Percentiles rank a stretch among this genome's conserved stretches.
phyloP scores from a whole-genome alignment of 352 stramenopile species.

The Sclerospora graminicola region DNA sequence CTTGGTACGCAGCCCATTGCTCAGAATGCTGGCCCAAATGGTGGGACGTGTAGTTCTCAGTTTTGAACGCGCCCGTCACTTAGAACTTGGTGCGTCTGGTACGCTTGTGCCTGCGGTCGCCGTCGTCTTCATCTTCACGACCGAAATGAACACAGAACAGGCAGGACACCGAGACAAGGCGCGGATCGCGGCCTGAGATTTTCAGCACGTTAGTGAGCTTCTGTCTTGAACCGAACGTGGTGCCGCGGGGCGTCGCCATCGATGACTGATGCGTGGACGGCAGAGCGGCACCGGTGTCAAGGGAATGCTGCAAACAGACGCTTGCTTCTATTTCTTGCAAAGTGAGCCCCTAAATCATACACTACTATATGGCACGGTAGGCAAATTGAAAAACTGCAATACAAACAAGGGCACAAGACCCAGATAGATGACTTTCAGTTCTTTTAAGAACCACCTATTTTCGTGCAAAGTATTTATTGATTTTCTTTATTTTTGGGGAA shows the following conservation, averaged over 20 bases:
- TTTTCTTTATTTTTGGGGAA: neutral
- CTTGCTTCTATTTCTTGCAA: too few relatives aligned
- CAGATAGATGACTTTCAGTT: neutral
- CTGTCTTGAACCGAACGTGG: neutral
- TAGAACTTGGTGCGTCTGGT: neutral
- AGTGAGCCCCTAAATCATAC: too few relatives aligned
- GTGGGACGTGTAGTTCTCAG: neutral
- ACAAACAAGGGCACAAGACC: neutral
- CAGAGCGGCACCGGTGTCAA: too few relatives aligned
- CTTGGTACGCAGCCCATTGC: neutral
- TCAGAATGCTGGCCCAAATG: neutral
- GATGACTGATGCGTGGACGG: too few relatives aligned
- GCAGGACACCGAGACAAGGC: neutral
- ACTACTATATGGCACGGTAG: neutral
- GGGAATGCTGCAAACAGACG: too few relatives aligned
- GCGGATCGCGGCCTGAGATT: neutral
- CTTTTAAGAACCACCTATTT: neutral
- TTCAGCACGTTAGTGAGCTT: neutral
- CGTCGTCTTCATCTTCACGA: too few relatives aligned
- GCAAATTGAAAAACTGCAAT: neutral
- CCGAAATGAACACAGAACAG: neutral
- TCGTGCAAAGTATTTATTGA: neutral
- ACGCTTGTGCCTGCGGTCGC: neutral
- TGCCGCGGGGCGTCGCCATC: neutral
- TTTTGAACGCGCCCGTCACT: neutral